Percentiles rank a stretch among this genome's conserved stretches.
These are phyloP conservation scores for Pulveroboletus frians DNA, from an alignment of 768 basidiomycete species.

Conservation along the genomic window DNA sequence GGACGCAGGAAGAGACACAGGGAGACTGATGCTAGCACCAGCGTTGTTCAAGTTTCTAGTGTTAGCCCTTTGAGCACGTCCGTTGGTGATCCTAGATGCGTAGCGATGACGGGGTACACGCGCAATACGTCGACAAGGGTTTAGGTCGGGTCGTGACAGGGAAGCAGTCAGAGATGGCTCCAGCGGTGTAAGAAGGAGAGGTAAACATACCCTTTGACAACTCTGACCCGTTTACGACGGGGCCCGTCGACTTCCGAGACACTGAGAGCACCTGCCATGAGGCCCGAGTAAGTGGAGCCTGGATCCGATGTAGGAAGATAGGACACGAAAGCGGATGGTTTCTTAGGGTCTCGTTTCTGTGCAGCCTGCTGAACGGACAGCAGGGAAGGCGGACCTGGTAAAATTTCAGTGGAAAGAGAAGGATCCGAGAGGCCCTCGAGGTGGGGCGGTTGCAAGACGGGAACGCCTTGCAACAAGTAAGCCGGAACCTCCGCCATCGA, in stretches of 20 bases:
- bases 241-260: slow-evolving; percentile 56
- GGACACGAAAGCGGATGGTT: slow-evolving; percentile 62
- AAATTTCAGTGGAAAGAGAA: slow-evolving; percentile 81
- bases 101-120: slow-evolving; percentile 9
- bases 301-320: slow-evolving; percentile 84
- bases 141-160: slow-evolving; percentile 18
- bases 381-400: slow-evolving; percentile 81
- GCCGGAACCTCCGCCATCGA: slow-evolving; percentile 65
- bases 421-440: slow-evolving; percentile 68
- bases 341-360: slow-evolving; percentile 77
- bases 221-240: slow-evolving; percentile 66
- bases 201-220: slow-evolving; percentile 64
- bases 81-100: slow-evolving; percentile 45
- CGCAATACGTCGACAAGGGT: slow-evolving; percentile 26
- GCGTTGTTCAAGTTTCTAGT: slow-evolving; percentile 57
- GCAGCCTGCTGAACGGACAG: slow-evolving; percentile 64
- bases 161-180: slow-evolving; percentile 22
- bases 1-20: slow-evolving; percentile 21
- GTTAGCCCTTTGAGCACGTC: slow-evolving; percentile 69
- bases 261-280: slow-evolving; percentile 60
- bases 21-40: slow-evolving; percentile 33
- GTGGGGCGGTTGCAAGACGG: slow-evolving; percentile 71
- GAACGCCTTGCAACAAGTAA: slow-evolving; percentile 68
- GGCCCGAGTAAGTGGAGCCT: slow-evolving; percentile 81
- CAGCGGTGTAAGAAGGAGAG: slow-evolving; percentile 22